Evolutionary conservation across 1,284 basidiomycete genomes (phyloP).

Genomic region (Sphaerobolus stellatus): DNA sequence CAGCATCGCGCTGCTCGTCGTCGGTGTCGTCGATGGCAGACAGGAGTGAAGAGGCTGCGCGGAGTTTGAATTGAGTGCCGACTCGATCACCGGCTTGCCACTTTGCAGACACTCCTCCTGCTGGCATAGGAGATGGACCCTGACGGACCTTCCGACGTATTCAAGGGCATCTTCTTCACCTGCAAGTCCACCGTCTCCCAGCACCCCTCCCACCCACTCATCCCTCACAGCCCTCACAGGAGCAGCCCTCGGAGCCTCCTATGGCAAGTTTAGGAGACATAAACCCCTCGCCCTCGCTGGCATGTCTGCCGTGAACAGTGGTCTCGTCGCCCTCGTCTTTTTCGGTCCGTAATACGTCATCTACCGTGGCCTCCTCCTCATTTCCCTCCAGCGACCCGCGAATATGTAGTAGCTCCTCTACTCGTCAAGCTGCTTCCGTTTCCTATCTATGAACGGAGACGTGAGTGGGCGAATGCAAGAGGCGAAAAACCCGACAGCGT

Average conservation of each 20-base stretch:
- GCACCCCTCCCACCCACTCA: conserved; percentile 14
- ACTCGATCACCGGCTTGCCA: background rate
- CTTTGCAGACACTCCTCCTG: background rate
- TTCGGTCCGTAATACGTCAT: conserved; percentile 52
- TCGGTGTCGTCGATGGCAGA: too few species aligned
- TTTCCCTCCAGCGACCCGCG: conserved; percentile 54
- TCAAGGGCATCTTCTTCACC: conserved; percentile 58
- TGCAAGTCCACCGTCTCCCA: conserved; percentile 59
- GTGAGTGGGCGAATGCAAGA: conserved; percentile 33
- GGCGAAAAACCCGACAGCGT: conserved; percentile 18
- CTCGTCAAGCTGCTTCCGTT: conserved; percentile 39
- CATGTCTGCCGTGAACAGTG: conserved; percentile 63
- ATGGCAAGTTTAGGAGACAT: conserved; percentile 47
- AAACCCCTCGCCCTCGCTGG: conserved; percentile 45
- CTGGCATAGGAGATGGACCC: conserved; percentile 4
- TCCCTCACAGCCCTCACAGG: conserved; percentile 46
- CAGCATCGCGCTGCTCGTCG: conserved; percentile 38
- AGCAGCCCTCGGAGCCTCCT: conserved; percentile 52
- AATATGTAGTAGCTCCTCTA: conserved; percentile 60
- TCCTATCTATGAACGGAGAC: conserved; percentile 37
- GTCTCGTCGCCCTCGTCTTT: conserved; percentile 64
- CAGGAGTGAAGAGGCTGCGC: conserved; percentile 1
- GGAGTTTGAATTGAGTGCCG: conserved; percentile 5
- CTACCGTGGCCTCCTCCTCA: background rate
- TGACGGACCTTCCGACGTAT: conserved; percentile 42